Conservation (phyloP, 1,139 yeast genomes). For the Candida tropicalis region DNA sequence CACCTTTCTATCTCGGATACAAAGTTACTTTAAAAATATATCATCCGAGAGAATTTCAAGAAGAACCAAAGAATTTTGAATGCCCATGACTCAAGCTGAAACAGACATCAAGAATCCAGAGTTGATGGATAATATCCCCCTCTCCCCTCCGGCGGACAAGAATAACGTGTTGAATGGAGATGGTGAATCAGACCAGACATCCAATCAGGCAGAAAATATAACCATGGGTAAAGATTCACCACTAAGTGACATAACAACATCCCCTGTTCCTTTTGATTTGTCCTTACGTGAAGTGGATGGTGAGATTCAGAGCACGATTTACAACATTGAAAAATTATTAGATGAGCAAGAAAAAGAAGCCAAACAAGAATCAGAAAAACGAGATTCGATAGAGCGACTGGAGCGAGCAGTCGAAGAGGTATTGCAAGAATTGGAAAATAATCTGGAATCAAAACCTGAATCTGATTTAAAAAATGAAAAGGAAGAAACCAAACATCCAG, state of each 20-base stretch:
- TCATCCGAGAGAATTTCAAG: neutral
- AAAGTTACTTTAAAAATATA: no score
- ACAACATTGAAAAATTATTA: constrained; percentile 6
- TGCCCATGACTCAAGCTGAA: constrained; percentile 8
- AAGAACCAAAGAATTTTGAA: neutral
- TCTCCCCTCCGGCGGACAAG: constrained; percentile 6
- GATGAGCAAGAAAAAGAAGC: constrained; percentile 6
- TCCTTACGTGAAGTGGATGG: constrained; percentile 13
- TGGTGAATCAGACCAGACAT: constrained; percentile 8
- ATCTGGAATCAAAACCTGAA: neutral
- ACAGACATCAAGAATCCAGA: constrained; percentile 7
- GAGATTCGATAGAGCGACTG: neutral
- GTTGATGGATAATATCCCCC: constrained; percentile 5
- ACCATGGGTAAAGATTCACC: constrained; percentile 32
- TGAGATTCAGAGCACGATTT: constrained; percentile 8
- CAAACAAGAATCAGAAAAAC: constrained; percentile 2
- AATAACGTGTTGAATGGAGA: neutral
- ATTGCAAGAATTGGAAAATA: constrained; percentile 2
- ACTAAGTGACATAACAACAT: constrained; percentile 42
- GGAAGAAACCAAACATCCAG: neutral
- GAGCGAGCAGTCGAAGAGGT: constrained; percentile 1
- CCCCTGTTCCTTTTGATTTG: constrained; percentile 40
- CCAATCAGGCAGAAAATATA: constrained; percentile 9
- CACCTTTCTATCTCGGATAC: no score
- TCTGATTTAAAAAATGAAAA: neutral